A percentile compares a stretch with the other conserved stretches of the same genome.
These are phyloP conservation scores for Leccinum subgranulosum DNA, from an alignment of 768 basidiomycete species.

Conservation along the genomic window DNA sequence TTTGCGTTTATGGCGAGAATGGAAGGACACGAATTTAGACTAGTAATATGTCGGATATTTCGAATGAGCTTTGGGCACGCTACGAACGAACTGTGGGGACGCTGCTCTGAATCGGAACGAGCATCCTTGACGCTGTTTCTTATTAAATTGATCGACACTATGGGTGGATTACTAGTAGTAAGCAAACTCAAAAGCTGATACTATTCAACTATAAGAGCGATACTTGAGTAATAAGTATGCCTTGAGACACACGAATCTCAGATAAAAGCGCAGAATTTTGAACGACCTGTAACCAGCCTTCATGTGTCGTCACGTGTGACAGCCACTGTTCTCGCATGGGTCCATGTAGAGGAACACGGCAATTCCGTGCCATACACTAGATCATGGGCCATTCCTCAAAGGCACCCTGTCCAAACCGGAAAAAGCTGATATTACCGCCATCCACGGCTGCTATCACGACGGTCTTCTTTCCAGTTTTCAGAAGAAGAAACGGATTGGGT, in stretches of 20 bases:
- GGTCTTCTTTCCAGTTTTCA: constrained; percentile 82
- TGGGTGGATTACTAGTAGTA: constrained; percentile 8
- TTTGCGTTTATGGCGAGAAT: too few relatives aligned
- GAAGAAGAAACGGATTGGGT: constrained; percentile 71
- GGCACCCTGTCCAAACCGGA: constrained; percentile 79
- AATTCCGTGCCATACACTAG: constrained; percentile 1
- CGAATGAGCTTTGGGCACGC: too few relatives aligned
- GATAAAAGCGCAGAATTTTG: neutral
- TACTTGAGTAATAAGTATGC: neutral
- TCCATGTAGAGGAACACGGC: neutral
- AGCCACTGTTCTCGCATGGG: too few relatives aligned
- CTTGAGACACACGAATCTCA: neutral
- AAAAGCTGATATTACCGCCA: constrained; percentile 83
- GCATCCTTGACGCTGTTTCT: too few relatives aligned
- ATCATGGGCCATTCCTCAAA: constrained; percentile 84
- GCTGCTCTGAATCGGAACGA: too few relatives aligned
- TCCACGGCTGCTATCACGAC: constrained; percentile 88
- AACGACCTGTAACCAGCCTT: neutral
- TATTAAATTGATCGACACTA: neutral
- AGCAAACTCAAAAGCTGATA: neutral
- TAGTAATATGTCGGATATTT: too few relatives aligned
- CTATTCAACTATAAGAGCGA: neutral
- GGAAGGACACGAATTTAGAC: too few relatives aligned
- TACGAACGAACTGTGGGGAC: too few relatives aligned
- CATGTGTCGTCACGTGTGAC: too few relatives aligned